Evolutionary conservation across 257 asterid species (phyloP), one percentile per base, ranked within the genome.

Genomic region (Nicotiana undulata): DNA sequence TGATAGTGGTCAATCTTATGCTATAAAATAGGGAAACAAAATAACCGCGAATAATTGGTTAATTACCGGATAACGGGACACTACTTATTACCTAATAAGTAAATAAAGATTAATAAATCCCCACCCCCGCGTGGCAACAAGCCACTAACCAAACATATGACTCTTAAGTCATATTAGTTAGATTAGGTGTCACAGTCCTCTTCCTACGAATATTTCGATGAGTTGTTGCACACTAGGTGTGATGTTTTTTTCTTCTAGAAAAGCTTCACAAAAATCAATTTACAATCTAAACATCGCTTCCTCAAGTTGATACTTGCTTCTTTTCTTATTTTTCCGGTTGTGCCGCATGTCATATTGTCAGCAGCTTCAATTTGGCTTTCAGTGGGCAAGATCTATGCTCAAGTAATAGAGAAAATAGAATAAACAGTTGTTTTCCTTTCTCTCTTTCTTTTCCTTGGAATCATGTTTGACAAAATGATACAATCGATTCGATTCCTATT

Each of bases 381-480:
- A 28, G 84, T 83, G 76, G 88, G 72, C 86, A 80, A 85, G 90
- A 90, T 89, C 92, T 88, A 89, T 92, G 95, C 88, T 90, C 95
- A 88, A 90, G 97, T 92, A 92, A 89, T 24, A 7, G 12, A 16
- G 18, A 61, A 63, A 56, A 5, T 56, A 17, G 61, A 56, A 17
- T 18, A 18, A 7, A 56, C 9, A 6, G 11, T 12, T 18, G 61
- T 56, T 10, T 55, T 34, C 64, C 20, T 63, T 24, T 52, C 22
- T 46, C 32, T 64, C 2, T 31, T 24, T 32, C 49, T 18, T 22
- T 63, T 75, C 29, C 52, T 51, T 18, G 4, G 24, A 17, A 56
- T 16, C 7, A 52, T 51, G n/a, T 52, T 52, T 52, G 58, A 15
- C 20, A 5, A 15, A 13, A 6, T 18, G 12, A 56, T 56, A n/a